phyloP scores from a whole-genome alignment of 331 rosid species.

The Malus hybrid region DNA sequence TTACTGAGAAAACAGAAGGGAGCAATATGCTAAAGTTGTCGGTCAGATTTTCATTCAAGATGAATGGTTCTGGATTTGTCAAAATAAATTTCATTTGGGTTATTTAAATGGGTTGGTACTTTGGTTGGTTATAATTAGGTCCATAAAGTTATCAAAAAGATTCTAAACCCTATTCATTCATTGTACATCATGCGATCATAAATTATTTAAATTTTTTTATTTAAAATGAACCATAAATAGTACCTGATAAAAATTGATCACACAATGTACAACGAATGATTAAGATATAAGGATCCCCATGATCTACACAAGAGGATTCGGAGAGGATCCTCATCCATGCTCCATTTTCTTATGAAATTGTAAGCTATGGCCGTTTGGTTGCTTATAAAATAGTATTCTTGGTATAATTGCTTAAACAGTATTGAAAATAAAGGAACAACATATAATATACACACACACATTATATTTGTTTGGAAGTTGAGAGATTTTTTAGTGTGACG shows the following conservation, averaged over 20 bases:
- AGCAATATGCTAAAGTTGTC: background rate
- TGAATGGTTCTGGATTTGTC: too few species aligned
- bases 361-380: background rate
- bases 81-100: too few species aligned
- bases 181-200: accelerated
- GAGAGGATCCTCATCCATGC: too few species aligned
- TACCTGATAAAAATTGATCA: too few species aligned
- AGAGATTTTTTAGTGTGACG: accelerated
- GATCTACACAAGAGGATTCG: too few species aligned
- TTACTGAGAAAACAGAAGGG: constrained; percentile 8
- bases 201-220: too few species aligned
- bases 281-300: accelerated
- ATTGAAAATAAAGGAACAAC: background rate
- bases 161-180: too few species aligned
- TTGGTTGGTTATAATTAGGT: background rate
- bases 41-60: background rate
- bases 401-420: background rate
- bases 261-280: accelerated
- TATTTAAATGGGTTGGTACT: background rate
- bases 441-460: background rate
- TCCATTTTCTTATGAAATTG: background rate
- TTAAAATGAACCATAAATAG: too few species aligned
- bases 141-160: background rate
- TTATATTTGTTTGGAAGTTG: too few species aligned
- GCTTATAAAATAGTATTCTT: background rate